Conservation (phyloP, 352 stramenopile species). For the Phytopythium mirpurense region DNA sequence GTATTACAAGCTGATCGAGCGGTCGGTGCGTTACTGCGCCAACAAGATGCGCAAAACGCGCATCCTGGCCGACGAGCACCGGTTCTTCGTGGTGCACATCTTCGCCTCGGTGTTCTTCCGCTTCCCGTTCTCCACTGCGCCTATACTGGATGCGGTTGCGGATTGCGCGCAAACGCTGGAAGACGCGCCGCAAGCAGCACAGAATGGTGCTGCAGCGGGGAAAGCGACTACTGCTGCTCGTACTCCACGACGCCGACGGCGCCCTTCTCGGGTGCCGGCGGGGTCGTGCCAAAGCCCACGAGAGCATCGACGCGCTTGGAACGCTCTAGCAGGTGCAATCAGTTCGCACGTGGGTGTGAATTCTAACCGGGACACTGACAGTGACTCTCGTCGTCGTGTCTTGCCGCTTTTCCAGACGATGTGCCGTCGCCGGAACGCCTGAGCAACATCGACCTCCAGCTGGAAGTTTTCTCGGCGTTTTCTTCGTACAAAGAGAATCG, state of each 20-base stretch:
- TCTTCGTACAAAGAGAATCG: conserved; percentile 39
- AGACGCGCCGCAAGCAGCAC: neutral
- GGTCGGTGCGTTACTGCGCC: conserved; percentile 52
- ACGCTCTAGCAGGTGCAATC: conserved; percentile 39
- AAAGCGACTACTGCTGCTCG: neutral
- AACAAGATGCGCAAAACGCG: conserved; percentile 59
- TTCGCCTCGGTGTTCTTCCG: conserved; percentile 66
- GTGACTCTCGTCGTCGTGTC: neutral
- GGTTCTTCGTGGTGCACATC: conserved; percentile 67
- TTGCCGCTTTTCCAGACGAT: conserved; percentile 14
- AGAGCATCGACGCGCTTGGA: conserved; percentile 48
- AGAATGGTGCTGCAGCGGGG: neutral
- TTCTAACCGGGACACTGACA: neutral
- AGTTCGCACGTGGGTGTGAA: neutral
- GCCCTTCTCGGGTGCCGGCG: conserved; percentile 3
- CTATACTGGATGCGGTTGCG: conserved; percentile 46
- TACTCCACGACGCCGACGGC: neutral
- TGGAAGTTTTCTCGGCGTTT: conserved; percentile 47
- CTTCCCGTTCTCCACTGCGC: conserved; percentile 41
- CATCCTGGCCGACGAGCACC: conserved; percentile 67
- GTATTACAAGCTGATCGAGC: conserved; percentile 53
- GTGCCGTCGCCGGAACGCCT: conserved; percentile 32
- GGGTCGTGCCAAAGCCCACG: conserved; percentile 46
- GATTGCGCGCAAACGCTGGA: conserved; percentile 57
- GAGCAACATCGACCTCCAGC: conserved; percentile 36